phyloP scores from a whole-genome alignment of 306 rosid species.

The Trichosanthes truncata region DNA sequence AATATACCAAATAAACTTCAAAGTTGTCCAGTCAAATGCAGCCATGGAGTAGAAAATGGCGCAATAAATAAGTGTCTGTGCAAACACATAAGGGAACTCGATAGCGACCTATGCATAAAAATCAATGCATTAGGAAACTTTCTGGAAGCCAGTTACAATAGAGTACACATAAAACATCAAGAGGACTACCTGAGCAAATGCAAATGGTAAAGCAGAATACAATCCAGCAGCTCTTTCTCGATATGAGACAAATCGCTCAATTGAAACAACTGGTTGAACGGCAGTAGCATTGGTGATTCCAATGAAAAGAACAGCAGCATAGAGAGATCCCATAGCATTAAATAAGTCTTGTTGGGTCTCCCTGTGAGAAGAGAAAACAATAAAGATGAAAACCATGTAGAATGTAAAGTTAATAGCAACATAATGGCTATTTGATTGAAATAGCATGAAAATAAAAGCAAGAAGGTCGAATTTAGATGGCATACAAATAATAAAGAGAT shows the following conservation, averaged over 20 bases:
- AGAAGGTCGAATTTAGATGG: neutral
- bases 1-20: constrained; percentile 77
- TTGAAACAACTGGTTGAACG: constrained; percentile 91
- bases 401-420: neutral
- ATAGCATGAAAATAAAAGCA: neutral
- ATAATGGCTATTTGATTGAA: neutral
- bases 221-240: constrained; percentile 96
- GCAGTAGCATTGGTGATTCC: constrained; percentile 93
- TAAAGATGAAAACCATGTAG: neutral
- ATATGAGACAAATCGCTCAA: constrained; percentile 90
- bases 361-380: constrained; percentile 27
- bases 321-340: constrained; percentile 97
- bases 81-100: constrained; percentile 76
- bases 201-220: constrained; percentile 91
- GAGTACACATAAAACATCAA: neutral
- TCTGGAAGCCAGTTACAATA: constrained; percentile 1
- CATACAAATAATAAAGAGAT: neutral
- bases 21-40: constrained; percentile 67
- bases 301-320: constrained; percentile 72
- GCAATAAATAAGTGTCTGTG: constrained; percentile 69
- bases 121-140: constrained; percentile 15
- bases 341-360: constrained; percentile 76
- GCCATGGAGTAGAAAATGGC: constrained; percentile 81
- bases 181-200: constrained; percentile 82
- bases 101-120: constrained; percentile 45